A percentile compares a stretch with the other conserved stretches of the same genome.
phyloP scores from a whole-genome alignment of 2,329 filamentous ascomycete species.

The Aspergillus hortae region DNA sequence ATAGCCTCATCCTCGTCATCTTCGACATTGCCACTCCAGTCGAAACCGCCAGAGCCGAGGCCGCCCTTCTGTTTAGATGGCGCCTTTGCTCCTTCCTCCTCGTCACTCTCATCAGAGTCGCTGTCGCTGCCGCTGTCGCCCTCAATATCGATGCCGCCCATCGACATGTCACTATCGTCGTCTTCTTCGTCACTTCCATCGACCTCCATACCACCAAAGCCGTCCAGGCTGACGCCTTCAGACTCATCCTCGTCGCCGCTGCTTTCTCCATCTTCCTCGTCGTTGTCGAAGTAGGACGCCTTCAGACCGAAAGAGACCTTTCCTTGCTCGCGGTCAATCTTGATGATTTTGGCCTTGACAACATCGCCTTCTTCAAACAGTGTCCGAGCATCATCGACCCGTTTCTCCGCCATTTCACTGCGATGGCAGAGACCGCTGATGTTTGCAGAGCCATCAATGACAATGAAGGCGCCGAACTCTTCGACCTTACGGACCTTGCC shows the following conservation, averaged over 20 bases:
- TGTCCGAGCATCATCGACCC: slow-evolving; percentile 78
- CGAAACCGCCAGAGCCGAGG: slow-evolving; percentile 73
- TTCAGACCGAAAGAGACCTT: slow-evolving; percentile 89
- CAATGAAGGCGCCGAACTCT: slow-evolving; percentile 91
- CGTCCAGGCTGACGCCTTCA: slow-evolving; percentile 28
- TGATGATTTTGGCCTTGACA: slow-evolving; percentile 89
- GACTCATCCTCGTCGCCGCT: slow-evolving; percentile 47
- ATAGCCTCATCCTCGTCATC: slow-evolving; percentile 46
- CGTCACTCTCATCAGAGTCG: slow-evolving; percentile 44
- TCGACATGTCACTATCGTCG: slow-evolving; percentile 32
- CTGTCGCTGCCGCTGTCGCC: slow-evolving; percentile 33
- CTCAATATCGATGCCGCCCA: slow-evolving; percentile 46
- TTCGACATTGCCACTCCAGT: slow-evolving; percentile 74
- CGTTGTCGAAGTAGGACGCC: slow-evolving; percentile 75
- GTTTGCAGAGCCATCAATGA: slow-evolving; percentile 80
- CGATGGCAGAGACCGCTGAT: slow-evolving; percentile 91
- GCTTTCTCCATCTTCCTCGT: slow-evolving; percentile 42
- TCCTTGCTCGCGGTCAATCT: slow-evolving; percentile 69
- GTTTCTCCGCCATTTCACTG: slow-evolving; percentile 83
- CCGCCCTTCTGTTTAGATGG: slow-evolving; percentile 46
- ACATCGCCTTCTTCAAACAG: slow-evolving; percentile 84
- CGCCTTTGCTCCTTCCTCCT: slow-evolving; percentile 40
- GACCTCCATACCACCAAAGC: slow-evolving; percentile 28
- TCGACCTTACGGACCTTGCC: slow-evolving; percentile 92
- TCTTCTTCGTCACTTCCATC: slow-evolving; percentile 35